phyloP scores from a whole-genome alignment of 345 rosid genomes.

The Alliaria petiolata region DNA sequence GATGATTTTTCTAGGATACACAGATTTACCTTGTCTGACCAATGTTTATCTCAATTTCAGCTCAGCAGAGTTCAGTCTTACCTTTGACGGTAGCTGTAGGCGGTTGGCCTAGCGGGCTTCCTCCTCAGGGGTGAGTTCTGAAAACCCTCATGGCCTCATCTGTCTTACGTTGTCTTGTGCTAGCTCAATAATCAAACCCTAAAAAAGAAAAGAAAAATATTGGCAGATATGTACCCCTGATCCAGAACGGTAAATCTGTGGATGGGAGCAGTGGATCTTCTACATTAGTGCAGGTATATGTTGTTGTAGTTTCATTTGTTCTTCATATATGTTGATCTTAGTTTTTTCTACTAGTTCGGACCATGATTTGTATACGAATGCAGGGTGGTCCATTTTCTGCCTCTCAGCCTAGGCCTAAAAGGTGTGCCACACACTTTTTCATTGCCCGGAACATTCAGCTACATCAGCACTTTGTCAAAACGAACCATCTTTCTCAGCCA shows the following conservation, averaged over 20 bases:
- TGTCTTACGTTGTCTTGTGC: conserved; percentile 5
- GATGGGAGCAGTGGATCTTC: conserved; percentile 34
- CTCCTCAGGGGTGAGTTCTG: conserved; percentile 41
- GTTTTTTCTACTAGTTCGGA: neutral
- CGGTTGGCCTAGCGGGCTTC: conserved; percentile 37
- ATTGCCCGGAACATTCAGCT: conserved; percentile 53
- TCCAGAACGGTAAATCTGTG: conserved; percentile 33
- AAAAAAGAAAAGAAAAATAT: neutral
- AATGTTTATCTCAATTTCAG: conserved; percentile 29
- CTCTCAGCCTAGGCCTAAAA: conserved; percentile 47
- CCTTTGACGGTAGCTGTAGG: no score
- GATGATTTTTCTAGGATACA: neutral
- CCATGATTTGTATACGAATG: conserved; percentile 20
- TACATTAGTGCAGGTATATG: conserved; percentile 37
- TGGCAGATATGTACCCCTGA: conserved; percentile 37
- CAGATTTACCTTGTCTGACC: neutral
- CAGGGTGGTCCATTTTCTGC: conserved; percentile 33
- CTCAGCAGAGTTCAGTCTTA: conserved; percentile 34
- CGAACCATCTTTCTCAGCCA: conserved; percentile 41
- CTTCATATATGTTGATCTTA: conserved; percentile 8
- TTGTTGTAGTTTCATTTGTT: neutral
- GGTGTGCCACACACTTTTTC: conserved; percentile 52
- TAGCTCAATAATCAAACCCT: neutral
- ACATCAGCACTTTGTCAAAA: conserved; percentile 46
- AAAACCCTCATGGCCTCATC: conserved; percentile 8